phyloP scores from a whole-genome alignment of 2,329 filamentous ascomycete species.

The Fusarium humuli region DNA sequence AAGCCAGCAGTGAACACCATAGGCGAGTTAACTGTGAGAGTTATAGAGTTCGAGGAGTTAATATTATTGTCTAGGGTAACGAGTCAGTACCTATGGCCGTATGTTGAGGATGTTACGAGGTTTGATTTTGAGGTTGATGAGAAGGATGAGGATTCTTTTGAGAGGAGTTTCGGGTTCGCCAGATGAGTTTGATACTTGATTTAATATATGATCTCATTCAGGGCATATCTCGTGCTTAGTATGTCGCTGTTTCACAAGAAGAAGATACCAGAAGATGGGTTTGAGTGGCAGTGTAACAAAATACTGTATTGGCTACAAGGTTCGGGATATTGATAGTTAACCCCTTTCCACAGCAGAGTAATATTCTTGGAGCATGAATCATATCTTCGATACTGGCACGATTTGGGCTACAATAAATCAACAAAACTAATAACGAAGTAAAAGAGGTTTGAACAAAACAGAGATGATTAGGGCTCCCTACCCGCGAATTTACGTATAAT shows the following conservation, averaged over 20 bases:
- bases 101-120: constrained; percentile 62
- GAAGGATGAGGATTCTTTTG: constrained; percentile 51
- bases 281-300: neutral
- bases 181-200: neutral
- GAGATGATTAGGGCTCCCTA: neutral
- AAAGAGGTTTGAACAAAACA: neutral
- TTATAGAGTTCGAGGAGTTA: accelerated
- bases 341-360: no score
- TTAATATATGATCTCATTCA: no score
- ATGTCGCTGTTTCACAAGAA: neutral
- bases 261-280: neutral
- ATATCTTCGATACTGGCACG: neutral
- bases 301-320: neutral
- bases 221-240: neutral
- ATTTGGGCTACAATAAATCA: neutral
- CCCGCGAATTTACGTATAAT: neutral
- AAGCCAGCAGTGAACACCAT: constrained; percentile 64
- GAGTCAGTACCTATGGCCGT: constrained; percentile 63
- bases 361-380: no score
- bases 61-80: constrained; percentile 58
- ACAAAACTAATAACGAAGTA: neutral
- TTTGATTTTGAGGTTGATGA: constrained; percentile 66
- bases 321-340: no score
- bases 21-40: constrained; percentile 47
- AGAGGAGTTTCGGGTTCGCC: constrained; percentile 23